Evolutionary conservation across 306 rosid genomes (phyloP).

Genomic region (Trifolium subterraneum): DNA sequence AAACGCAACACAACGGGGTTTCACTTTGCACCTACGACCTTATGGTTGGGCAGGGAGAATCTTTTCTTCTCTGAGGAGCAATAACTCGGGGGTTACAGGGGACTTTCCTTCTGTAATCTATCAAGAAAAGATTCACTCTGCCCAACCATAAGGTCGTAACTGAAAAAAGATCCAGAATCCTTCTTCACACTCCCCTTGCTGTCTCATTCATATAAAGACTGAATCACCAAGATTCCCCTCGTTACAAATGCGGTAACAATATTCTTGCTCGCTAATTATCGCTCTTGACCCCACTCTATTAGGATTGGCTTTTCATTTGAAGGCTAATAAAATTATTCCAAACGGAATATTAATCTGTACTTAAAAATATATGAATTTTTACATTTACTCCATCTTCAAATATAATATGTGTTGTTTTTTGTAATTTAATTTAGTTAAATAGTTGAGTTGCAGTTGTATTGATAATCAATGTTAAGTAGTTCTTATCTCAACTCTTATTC

Average conservation of each 20-base stretch:
- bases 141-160: no score
- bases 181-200: neutral
- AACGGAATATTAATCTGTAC: neutral
- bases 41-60: no score
- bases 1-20: neutral
- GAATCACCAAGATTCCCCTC: neutral
- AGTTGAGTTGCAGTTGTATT: neutral
- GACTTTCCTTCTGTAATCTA: no score
- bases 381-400: neutral
- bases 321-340: neutral
- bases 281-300: neutral
- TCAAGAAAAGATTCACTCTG: no score
- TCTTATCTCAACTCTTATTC: no score
- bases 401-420: neutral
- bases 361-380: neutral
- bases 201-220: neutral
- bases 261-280: neutral
- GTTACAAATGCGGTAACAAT: neutral
- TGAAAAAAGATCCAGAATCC: no score
- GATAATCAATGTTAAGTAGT: no score
- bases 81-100: no score
- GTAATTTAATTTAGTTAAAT: no score
- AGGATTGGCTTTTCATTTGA: no score
- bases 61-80: no score
- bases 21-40: neutral